Conservation (phyloP, 208 protist species). For the Eutreptiella sp. region DNA sequence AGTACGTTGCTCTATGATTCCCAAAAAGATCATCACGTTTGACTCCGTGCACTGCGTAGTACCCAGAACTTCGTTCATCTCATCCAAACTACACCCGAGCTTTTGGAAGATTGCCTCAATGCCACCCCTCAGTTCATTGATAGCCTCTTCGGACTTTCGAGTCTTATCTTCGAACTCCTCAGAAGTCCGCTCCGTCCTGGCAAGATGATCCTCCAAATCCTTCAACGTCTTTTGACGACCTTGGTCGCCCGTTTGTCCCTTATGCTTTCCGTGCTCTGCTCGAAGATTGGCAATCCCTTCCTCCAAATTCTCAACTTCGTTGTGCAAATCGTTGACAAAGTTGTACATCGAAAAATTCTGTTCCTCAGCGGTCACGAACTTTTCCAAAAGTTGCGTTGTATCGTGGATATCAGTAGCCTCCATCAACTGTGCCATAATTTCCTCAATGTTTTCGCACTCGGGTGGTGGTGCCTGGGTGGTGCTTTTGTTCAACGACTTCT, state of each 20-base stretch:
- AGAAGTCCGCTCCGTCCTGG: slow-evolving; percentile 64
- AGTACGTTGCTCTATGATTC: slow-evolving; percentile 76
- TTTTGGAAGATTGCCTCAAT: slow-evolving; percentile 66
- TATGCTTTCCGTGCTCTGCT: slow-evolving; percentile 67
- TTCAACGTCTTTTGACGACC: slow-evolving; percentile 68
- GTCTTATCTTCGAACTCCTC: slow-evolving; percentile 52
- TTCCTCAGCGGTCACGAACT: slow-evolving; percentile 80
- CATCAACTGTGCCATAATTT: slow-evolving; percentile 66
- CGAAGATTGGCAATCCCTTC: slow-evolving; percentile 74
- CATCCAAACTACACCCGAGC: slow-evolving; percentile 49
- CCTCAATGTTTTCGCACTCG: slow-evolving; percentile 42
- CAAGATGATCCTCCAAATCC: slow-evolving; percentile 74
- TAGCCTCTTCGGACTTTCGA: slow-evolving; percentile 47
- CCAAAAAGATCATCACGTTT: slow-evolving; percentile 75
- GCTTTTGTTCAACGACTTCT: neutral
- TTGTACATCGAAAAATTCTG: slow-evolving; percentile 93
- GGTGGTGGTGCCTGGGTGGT: neutral
- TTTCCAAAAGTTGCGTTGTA: slow-evolving; percentile 63
- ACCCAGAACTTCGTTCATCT: slow-evolving; percentile 20
- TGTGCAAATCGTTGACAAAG: slow-evolving; percentile 87
- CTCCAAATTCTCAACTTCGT: slow-evolving; percentile 69
- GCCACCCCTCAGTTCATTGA: slow-evolving; percentile 52
- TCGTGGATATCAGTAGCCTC: slow-evolving; percentile 67
- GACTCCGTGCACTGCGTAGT: slow-evolving; percentile 58
- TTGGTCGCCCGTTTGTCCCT: slow-evolving; percentile 46